A percentile compares a stretch with the other conserved stretches of the same genome.
These are phyloP conservation scores for Diaporthe sp. DNA, from an alignment of 2,329 filamentous ascomycete species.

Conservation along the genomic window DNA sequence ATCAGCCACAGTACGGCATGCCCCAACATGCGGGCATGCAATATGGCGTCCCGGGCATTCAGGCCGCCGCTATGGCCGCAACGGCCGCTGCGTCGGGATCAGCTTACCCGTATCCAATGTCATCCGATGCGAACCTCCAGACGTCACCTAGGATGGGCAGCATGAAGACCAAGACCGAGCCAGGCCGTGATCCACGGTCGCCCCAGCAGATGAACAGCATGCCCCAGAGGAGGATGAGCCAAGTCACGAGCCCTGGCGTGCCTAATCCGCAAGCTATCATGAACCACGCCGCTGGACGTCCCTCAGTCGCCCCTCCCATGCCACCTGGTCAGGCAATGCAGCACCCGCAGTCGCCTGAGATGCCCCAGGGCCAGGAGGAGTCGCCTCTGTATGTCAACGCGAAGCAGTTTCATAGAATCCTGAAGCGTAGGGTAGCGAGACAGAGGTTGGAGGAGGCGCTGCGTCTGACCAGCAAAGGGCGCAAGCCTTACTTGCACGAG, in stretches of 20 bases:
- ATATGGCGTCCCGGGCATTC: conserved; percentile 85
- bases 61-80: conserved; percentile 91
- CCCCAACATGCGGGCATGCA: conserved; percentile 78
- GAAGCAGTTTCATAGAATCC: conserved; percentile 97
- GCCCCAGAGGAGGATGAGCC: conserved; percentile 77
- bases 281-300: conserved; percentile 70
- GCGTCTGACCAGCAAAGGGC: conserved; percentile 91
- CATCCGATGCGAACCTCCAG: conserved; percentile 77
- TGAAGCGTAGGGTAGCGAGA: conserved; percentile 92
- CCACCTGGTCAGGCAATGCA: conserved; percentile 74
- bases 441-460: conserved; percentile 95
- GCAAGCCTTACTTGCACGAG: conserved; percentile 97
- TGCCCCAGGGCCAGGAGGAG: conserved; percentile 83
- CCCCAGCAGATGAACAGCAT: conserved; percentile 78
- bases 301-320: conserved; percentile 69
- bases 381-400: conserved; percentile 98
- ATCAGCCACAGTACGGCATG: conserved; percentile 82
- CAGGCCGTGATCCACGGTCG: conserved; percentile 77
- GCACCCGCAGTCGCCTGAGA: conserved; percentile 82
- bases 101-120: conserved; percentile 75
- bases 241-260: conserved; percentile 79
- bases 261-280: conserved; percentile 82
- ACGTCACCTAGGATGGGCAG: conserved; percentile 84
- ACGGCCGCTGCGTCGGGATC: conserved; percentile 92
- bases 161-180: conserved; percentile 76